Evolutionary conservation across 805 yeast genomes (phyloP).

Genomic region (Komagataella kurtzmanii): DNA sequence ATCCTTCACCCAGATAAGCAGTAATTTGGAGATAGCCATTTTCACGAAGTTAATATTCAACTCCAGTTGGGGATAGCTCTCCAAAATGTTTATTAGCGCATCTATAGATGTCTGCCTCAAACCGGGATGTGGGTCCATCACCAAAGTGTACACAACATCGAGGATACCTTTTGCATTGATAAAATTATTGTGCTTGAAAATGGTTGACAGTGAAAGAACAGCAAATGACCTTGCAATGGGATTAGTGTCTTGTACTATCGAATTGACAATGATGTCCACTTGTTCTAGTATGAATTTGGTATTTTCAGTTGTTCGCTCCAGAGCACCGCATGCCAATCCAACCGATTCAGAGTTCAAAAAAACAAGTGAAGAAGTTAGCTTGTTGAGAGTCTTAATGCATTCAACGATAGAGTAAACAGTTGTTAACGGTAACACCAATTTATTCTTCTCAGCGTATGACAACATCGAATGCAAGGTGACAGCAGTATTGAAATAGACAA

Average conservation of each 20-base stretch:
- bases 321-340: conserved; percentile 15
- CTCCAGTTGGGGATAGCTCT: conserved; percentile 27
- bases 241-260: conserved; percentile 49
- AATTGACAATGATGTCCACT: conserved; percentile 42
- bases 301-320: conserved; percentile 10
- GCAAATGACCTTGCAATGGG: conserved; percentile 54
- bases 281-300: conserved; percentile 17
- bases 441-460: conserved; percentile 13
- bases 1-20: conserved; percentile 27
- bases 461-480: conserved; percentile 48
- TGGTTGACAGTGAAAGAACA: conserved; percentile 26
- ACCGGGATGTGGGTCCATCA: conserved; percentile 73
- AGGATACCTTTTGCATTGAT: conserved; percentile 31
- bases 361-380: neutral
- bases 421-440: conserved; percentile 3
- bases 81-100: conserved; percentile 42
- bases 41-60: conserved; percentile 21
- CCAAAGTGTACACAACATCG: conserved; percentile 44
- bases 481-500: conserved; percentile 47
- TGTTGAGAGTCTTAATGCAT: neutral
- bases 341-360: conserved; percentile 18
- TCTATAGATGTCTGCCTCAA: conserved; percentile 66
- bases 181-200: conserved; percentile 12
- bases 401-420: neutral
- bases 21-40: conserved; percentile 26